phyloP scores from a whole-genome alignment of 176 grass and related monocot species.

The Oryza australiensis region DNA sequence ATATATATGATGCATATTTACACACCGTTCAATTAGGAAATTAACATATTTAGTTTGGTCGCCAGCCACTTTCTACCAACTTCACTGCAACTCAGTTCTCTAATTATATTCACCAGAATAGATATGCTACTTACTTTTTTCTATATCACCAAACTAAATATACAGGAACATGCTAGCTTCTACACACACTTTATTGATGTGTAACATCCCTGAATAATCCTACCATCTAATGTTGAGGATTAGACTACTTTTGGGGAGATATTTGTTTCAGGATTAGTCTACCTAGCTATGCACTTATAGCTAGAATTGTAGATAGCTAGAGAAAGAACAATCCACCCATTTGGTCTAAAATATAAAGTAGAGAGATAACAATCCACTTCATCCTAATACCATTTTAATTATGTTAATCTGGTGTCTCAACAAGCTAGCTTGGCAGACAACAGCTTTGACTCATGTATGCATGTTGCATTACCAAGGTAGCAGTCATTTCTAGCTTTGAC shows the following conservation, averaged over 20 bases:
- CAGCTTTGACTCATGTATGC: constrained; percentile 40
- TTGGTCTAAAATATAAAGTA: background rate
- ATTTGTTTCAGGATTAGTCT: background rate
- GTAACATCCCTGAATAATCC: background rate
- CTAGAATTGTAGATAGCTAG: background rate
- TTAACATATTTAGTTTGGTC: background rate
- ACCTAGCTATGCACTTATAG: background rate
- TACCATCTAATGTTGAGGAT: background rate
- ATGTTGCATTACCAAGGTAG: constrained; percentile 20
- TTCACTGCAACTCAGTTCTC: background rate
- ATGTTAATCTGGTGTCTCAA: background rate
- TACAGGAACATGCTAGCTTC: background rate
- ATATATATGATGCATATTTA: background rate
- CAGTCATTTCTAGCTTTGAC: constrained; percentile 21
- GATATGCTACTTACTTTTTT: background rate
- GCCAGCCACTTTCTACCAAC: constrained; percentile 5
- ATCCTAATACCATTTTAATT: background rate
- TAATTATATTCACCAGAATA: background rate
- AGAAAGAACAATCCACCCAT: background rate
- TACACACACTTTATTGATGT: background rate
- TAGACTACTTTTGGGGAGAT: background rate
- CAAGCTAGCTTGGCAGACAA: background rate
- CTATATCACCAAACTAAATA: background rate
- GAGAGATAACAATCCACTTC: background rate
- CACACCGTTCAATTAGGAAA: background rate